Percentiles rank a stretch among this genome's conserved stretches.
Conservation (phyloP, 345 rosid genomes). For the Dovyalis caffra region DNA sequence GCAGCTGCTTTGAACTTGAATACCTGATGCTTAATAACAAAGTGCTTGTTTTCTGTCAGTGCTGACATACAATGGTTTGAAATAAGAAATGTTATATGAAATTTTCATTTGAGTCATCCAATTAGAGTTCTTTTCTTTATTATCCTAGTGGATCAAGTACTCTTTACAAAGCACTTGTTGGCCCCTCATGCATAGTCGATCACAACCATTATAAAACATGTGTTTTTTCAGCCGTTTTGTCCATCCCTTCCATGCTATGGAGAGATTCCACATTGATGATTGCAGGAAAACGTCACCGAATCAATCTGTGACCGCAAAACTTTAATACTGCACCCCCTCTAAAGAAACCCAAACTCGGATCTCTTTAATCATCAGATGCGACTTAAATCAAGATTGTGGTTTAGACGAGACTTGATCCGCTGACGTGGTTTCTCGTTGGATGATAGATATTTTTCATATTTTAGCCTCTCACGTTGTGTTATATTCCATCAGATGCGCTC, state of each 20-base stretch:
- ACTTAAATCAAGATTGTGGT: not conserved
- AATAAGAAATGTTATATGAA: not conserved
- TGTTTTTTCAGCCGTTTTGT: not conserved
- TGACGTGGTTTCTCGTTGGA: not conserved
- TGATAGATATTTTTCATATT: not conserved
- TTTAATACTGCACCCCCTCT: not conserved
- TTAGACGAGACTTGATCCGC: not conserved
- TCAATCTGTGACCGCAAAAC: too few species aligned
- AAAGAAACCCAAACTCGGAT: not conserved
- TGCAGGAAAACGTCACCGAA: too few species aligned
- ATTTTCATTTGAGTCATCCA: not conserved
- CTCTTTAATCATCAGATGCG: not conserved
- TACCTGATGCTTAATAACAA: not conserved
- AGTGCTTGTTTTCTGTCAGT: not conserved
- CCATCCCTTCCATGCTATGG: not conserved
- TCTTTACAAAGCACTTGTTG: not conserved
- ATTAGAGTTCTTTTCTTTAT: not conserved
- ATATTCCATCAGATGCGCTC: not conserved
- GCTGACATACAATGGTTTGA: not conserved
- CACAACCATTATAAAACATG: not conserved
- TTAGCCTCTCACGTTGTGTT: not conserved
- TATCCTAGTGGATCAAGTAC: not conserved
- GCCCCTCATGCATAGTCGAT: not conserved
- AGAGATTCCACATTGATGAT: not conserved
- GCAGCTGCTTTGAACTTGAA: not conserved